Evolutionary conservation across 306 rosid species (phyloP).

Genomic region (Argentina anserina): DNA sequence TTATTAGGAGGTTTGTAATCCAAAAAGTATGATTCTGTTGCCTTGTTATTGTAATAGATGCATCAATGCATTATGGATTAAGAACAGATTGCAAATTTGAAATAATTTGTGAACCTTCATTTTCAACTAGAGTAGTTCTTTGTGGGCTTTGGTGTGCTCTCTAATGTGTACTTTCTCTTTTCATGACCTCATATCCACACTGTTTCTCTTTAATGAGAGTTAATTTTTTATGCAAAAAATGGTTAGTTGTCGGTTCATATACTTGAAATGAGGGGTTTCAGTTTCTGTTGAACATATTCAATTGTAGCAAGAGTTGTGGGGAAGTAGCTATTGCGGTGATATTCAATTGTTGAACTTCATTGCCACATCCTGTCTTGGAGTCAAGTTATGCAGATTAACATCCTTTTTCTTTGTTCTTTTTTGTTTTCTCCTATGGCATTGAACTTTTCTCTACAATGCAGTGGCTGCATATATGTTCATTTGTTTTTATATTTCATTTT

Average conservation of each 20-base stretch:
- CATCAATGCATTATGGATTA: background rate
- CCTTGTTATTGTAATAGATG: background rate
- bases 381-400: background rate
- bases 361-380: too few species aligned
- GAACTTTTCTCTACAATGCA: background rate
- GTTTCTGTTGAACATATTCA: background rate
- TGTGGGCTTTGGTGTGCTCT: background rate
- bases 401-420: background rate
- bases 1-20: background rate
- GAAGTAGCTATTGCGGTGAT: too few species aligned
- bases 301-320: too few species aligned
- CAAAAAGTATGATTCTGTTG: background rate
- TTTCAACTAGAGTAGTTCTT: background rate
- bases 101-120: too few species aligned
- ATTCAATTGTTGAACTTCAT: too few species aligned
- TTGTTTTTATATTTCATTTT: background rate
- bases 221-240: too few species aligned
- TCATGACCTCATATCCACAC: background rate
- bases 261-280: background rate
- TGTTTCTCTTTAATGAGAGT: background rate
- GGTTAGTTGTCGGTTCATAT: background rate
- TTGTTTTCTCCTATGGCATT: background rate
- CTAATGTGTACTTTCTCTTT: background rate
- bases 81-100: background rate
- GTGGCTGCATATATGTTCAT: background rate